Evolutionary conservation across 1,284 basidiomycete species (phyloP).

Genomic region (Ganoderma sp.): DNA sequence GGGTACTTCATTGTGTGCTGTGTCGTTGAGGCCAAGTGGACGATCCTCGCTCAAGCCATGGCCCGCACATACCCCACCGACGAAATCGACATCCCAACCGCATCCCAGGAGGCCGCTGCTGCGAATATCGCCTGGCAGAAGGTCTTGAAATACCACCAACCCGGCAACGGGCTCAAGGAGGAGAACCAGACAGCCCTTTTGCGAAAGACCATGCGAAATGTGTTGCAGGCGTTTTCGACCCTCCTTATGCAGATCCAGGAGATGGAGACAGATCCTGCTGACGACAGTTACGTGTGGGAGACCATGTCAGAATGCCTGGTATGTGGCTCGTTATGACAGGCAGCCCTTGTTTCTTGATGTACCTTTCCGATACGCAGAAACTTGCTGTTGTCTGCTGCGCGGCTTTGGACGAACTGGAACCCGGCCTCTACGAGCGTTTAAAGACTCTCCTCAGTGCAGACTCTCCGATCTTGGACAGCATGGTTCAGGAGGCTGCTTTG

Average conservation of each 20-base stretch:
- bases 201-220: slow-evolving; percentile 57
- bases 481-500: slow-evolving; percentile 86
- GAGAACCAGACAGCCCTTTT: slow-evolving; percentile 52
- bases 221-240: slow-evolving; percentile 77
- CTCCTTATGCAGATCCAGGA: slow-evolving; percentile 77
- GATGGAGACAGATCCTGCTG: slow-evolving; percentile 75
- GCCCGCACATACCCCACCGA: slow-evolving; percentile 47
- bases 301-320: slow-evolving; percentile 85
- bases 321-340: not conserved
- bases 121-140: slow-evolving; percentile 82
- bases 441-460: slow-evolving; percentile 81
- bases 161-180: slow-evolving; percentile 47
- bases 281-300: slow-evolving; percentile 87
- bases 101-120: slow-evolving; percentile 71
- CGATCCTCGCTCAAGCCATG: slow-evolving; percentile 79
- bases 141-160: slow-evolving; percentile 59
- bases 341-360: not conserved
- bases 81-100: slow-evolving; percentile 41
- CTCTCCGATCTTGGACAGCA: slow-evolving; percentile 79
- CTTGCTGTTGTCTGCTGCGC: slow-evolving; percentile 85
- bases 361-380: slow-evolving; percentile 62
- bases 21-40: slow-evolving; percentile 84
- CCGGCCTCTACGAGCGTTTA: slow-evolving; percentile 73
- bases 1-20: slow-evolving; percentile 90
- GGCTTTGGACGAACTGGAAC: slow-evolving; percentile 73